Base-by-base conservation (phyloP, 139 green algal genomes). In the Chara braunii region DNA sequence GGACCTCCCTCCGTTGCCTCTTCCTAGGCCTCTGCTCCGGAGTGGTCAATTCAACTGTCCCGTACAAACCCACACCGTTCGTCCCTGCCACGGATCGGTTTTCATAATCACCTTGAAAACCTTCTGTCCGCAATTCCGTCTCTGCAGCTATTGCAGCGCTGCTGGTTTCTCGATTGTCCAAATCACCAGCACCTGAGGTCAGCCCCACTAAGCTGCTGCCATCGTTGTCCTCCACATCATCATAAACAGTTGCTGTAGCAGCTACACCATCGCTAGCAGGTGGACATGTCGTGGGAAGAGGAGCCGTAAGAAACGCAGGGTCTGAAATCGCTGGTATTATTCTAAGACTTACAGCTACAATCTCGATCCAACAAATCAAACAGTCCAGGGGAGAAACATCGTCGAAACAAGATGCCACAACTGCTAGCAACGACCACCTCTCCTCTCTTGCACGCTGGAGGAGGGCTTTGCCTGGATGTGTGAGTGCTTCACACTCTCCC, bases 391-490 rank as follows among this genome's bases (percentile, higher is more conserved):
- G 53, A 31, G 53, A 45, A 5, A 45, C 53, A 31, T 62, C 53
- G 5, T 32, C 29, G 36, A 56, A 62, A 8, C 53, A 62, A 6
- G 53, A 62, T 62, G 53, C 53, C 7, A 62, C 33, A 3, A 67
- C 24, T 4, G 57, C 57, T 43, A 67, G 37, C 18, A 67, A n/a
- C 5, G 57, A 43, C 57, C 57, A 67, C 4, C 57, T 3, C 9
- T 7, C 8, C 42, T 54, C 22, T 22, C 35, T 37, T 5, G 57
- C 57, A 8, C 18, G 4, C 6, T 67, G 42, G 9, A 67, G 42
- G 3, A 67, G 42, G 4, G 5, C 57, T 43, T 62, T 23, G 23
- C 57, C 57, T 9, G 12, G 11, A 23, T 33, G 29, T 29, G n/a
- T 18, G 9, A 12, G 5, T 23, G 18, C 26, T n/a, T 55, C 11